A percentile compares a stretch with the other conserved stretches of the same genome.
These are phyloP conservation scores for Amauroascus verrucosus DNA, from an alignment of 2,329 filamentous ascomycete species.

Conservation along the genomic window DNA sequence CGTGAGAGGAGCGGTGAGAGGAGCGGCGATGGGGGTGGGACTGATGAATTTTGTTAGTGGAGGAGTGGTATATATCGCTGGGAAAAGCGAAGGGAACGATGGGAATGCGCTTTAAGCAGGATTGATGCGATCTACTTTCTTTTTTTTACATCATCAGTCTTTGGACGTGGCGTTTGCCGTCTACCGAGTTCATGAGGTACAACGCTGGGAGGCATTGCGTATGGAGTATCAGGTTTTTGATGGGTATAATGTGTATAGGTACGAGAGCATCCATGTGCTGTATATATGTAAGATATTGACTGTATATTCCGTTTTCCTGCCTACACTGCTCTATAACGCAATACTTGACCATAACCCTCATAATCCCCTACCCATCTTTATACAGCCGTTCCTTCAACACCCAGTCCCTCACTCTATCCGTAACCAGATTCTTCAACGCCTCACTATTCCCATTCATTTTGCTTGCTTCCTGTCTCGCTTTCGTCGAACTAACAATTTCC, in stretches of 20 bases:
- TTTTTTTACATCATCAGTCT: neutral
- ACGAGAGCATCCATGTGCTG: neutral
- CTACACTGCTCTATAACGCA: neutral
- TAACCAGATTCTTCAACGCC: conserved; percentile 30
- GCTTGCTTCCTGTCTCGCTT: conserved; percentile 30
- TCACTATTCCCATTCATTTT: conserved; percentile 21
- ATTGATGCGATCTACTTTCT: neutral
- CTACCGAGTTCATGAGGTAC: neutral
- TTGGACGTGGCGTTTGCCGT: neutral
- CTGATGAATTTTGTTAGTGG: conserved; percentile 39
- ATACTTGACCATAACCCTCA: neutral
- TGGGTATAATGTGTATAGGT: conserved; percentile 4
- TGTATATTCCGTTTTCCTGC: neutral
- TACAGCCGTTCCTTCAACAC: conserved; percentile 28
- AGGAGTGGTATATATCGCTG: conserved; percentile 38
- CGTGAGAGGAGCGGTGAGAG: conserved; percentile 36
- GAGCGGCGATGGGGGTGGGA: conserved; percentile 38
- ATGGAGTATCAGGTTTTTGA: neutral
- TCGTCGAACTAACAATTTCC: conserved; percentile 36
- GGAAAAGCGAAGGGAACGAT: conserved; percentile 35
- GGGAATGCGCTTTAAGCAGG: conserved; percentile 18
- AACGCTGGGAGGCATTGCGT: neutral
- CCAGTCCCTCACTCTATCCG: conserved; percentile 27
- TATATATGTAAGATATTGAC: neutral
- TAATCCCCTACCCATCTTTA: neutral